phyloP scores from a whole-genome alignment of 176 grass and related monocot genomes.

The Oryza meyeriana region DNA sequence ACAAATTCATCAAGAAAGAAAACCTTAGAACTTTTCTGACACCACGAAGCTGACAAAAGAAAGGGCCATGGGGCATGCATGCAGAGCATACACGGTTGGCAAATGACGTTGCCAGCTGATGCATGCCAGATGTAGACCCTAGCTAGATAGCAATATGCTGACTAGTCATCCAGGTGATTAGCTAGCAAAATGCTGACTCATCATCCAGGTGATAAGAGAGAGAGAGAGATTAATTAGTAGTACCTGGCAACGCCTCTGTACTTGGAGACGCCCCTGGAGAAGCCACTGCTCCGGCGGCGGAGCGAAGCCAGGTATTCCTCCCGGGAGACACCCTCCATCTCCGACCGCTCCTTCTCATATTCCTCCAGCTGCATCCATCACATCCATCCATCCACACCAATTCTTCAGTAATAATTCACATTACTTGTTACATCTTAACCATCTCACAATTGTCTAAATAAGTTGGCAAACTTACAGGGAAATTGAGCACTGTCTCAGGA shows the following conservation, averaged over 20 bases:
- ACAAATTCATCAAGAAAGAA: not conserved
- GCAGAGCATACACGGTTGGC: not conserved
- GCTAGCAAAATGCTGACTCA: not conserved
- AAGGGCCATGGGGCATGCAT: not conserved
- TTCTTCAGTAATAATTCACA: not conserved
- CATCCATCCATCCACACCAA: not conserved
- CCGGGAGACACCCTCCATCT: slow-evolving; percentile 66
- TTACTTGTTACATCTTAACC: not conserved
- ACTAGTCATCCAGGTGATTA: too few species aligned
- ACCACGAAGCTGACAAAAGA: not conserved
- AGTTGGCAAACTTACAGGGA: slow-evolving; percentile 48
- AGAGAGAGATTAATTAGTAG: not conserved
- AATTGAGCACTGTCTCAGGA: slow-evolving; percentile 63
- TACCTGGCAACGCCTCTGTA: slow-evolving; percentile 98
- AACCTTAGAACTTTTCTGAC: not conserved
- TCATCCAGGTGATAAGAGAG: not conserved
- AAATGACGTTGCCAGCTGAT: slow-evolving; percentile 6
- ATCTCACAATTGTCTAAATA: not conserved
- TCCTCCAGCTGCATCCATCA: slow-evolving; percentile 48
- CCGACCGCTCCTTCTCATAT: slow-evolving; percentile 55
- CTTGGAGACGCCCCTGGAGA: slow-evolving; percentile 95
- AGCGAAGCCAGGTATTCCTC: slow-evolving; percentile 90
- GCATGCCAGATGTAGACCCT: not conserved
- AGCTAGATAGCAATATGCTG: not conserved
- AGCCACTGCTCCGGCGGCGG: slow-evolving; percentile 84